Percentiles rank a stretch among this genome's conserved stretches.
Conservation (phyloP, 2,329 filamentous ascomycete species). For the Verticillium longisporum region DNA sequence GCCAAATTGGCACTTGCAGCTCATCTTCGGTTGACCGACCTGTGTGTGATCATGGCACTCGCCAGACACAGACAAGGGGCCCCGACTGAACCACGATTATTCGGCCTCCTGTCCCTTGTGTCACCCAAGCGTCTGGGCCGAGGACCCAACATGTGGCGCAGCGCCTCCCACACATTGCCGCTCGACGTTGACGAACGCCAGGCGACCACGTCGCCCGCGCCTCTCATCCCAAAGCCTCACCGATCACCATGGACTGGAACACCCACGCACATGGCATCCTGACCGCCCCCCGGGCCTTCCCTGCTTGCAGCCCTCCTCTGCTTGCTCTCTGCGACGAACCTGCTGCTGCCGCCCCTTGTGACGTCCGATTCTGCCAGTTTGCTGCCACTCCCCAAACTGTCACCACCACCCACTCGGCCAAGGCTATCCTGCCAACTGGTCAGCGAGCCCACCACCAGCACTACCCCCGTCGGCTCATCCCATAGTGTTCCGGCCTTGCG, state of each 20-base stretch:
- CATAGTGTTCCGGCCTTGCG: neutral
- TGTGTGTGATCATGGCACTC: no score
- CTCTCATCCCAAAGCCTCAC: neutral
- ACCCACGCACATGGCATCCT: neutral
- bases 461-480: neutral
- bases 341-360: neutral
- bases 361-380: neutral
- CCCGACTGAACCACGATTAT: neutral
- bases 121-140: neutral
- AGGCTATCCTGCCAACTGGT: neutral
- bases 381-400: no score
- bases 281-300: neutral
- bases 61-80: neutral
- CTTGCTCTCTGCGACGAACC: neutral
- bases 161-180: neutral
- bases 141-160: neutral
- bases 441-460: neutral
- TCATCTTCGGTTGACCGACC: neutral
- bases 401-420: no score
- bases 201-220: constrained; percentile 1
- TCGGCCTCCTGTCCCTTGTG: neutral
- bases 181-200: constrained; percentile 12
- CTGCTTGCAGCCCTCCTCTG: neutral
- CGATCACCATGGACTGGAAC: neutral
- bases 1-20: neutral